A percentile compares a stretch with the other conserved stretches of the same genome.
Evolutionary conservation across 495 filamentous ascomycete species (phyloP).

Genomic region (Aspergillus haitiensis): DNA sequence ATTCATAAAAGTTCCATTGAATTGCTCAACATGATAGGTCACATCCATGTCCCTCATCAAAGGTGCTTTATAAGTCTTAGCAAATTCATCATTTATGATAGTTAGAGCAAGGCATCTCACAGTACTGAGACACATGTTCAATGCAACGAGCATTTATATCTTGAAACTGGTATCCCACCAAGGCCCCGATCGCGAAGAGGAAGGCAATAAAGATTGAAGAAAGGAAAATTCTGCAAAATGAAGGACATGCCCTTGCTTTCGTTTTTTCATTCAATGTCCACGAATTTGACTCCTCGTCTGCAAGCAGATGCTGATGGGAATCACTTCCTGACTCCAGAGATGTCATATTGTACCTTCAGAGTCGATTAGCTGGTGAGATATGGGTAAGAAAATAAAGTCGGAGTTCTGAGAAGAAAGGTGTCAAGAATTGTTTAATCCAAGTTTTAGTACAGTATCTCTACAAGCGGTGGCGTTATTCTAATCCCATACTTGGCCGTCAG

Average conservation of each 20-base stretch:
- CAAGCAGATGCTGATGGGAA: slow-evolving; percentile 23
- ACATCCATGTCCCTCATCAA: slow-evolving; percentile 25
- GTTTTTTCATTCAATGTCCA: slow-evolving; percentile 6
- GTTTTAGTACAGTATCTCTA: not conserved
- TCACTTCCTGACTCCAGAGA: not conserved
- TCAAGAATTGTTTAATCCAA: too few species aligned
- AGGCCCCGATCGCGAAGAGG: not conserved
- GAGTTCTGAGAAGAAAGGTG: not conserved
- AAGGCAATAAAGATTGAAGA: not conserved
- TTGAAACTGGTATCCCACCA: not conserved
- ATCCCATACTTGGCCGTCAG: not conserved
- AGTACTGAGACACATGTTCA: not conserved
- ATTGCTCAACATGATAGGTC: slow-evolving; percentile 32
- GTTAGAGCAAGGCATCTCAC: not conserved
- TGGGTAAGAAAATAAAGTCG: not conserved
- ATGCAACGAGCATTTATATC: not conserved
- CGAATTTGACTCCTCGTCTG: slow-evolving; percentile 8
- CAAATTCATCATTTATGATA: not conserved
- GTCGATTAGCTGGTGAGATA: not conserved
- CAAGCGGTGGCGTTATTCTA: not conserved
- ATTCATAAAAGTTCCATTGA: slow-evolving; percentile 54
- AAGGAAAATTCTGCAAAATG: not conserved
- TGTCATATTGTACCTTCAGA: too few species aligned
- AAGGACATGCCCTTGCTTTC: not conserved
- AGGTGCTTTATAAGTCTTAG: not conserved